These are phyloP conservation scores for Pythium folliculosum DNA, from an alignment of 352 stramenopile species.

Conservation along the genomic window DNA sequence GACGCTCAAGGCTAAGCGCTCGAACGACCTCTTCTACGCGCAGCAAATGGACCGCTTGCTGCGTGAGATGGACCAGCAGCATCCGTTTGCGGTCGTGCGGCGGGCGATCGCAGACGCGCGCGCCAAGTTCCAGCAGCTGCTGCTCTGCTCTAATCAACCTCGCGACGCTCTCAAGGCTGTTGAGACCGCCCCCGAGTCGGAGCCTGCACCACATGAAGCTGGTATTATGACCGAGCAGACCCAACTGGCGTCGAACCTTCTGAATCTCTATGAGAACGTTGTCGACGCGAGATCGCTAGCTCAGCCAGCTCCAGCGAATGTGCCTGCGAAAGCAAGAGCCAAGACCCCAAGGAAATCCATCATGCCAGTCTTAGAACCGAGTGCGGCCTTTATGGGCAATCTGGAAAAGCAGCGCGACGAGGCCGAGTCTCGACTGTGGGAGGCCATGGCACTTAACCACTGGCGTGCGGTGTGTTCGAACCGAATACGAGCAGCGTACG, in stretches of 20 bases:
- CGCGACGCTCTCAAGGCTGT: not conserved
- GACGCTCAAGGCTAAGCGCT: slow-evolving; percentile 26
- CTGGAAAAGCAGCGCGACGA: slow-evolving; percentile 24
- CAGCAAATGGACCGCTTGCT: slow-evolving; percentile 48
- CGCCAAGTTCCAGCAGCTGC: slow-evolving; percentile 32
- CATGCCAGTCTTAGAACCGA: not conserved
- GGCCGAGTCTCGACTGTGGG: not conserved
- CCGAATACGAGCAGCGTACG: slow-evolving; percentile 10
- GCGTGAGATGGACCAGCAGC: slow-evolving; percentile 30
- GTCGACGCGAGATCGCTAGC: slow-evolving; percentile 25
- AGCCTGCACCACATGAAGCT: not conserved
- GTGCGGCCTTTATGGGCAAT: slow-evolving; percentile 19
- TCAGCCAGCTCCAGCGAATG: not conserved
- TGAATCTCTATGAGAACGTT: slow-evolving; percentile 45
- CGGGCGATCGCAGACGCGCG: slow-evolving; percentile 29
- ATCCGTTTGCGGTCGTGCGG: slow-evolving; percentile 32
- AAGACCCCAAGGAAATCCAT: not conserved
- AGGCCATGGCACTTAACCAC: slow-evolving; percentile 13
- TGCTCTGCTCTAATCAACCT: not conserved
- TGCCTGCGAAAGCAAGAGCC: not conserved
- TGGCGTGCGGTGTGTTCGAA: slow-evolving; percentile 17
- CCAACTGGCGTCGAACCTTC: slow-evolving; percentile 9
- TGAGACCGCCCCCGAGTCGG: not conserved
- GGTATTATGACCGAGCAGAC: not conserved
- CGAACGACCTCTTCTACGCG: slow-evolving; percentile 38